Evolutionary conservation across 2,329 filamentous ascomycete species (phyloP).

Genomic region (Colletotrichum tropicale): DNA sequence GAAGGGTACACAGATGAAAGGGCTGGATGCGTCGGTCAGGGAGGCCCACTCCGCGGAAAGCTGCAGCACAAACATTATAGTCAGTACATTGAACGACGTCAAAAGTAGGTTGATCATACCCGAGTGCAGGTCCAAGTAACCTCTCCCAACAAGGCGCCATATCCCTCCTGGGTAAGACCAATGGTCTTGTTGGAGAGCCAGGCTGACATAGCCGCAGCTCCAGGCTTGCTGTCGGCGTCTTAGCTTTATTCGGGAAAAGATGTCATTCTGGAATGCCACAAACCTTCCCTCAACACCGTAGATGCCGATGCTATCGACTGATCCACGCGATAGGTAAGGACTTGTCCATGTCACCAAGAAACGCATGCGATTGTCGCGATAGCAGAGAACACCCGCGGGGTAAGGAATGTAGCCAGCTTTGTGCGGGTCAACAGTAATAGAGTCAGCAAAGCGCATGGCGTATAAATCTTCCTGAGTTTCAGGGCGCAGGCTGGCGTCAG

Average conservation of each 20-base stretch:
- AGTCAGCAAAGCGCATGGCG: slow-evolving; percentile 43
- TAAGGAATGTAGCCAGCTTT: slow-evolving; percentile 53
- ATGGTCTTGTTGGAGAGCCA: slow-evolving; percentile 50
- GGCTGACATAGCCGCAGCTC: slow-evolving; percentile 46
- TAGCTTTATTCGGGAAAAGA: not conserved
- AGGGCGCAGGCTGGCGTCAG: slow-evolving; percentile 34
- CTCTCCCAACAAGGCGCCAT: slow-evolving; percentile 45
- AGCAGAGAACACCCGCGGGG: slow-evolving; percentile 47
- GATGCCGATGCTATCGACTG: slow-evolving; percentile 42
- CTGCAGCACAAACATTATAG: slow-evolving; percentile 18
- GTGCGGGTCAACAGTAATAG: slow-evolving; percentile 52
- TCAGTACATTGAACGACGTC: no score
- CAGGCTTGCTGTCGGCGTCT: slow-evolving; percentile 40
- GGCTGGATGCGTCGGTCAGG: slow-evolving; percentile 34
- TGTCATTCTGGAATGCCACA: not conserved
- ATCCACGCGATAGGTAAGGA: slow-evolving; percentile 43
- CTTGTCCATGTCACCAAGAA: slow-evolving; percentile 46
- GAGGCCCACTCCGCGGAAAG: slow-evolving; percentile 45
- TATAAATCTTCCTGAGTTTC: slow-evolving; percentile 43
- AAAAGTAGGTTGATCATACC: slow-evolving; percentile 26
- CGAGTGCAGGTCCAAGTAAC: slow-evolving; percentile 47
- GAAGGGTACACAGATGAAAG: slow-evolving; percentile 45
- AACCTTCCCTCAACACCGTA: slow-evolving; percentile 49
- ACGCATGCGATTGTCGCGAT: slow-evolving; percentile 47
- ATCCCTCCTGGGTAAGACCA: slow-evolving; percentile 42